These are phyloP conservation scores for Rhododendron griersonianum DNA, from an alignment of 148 eudicot species.

Conservation along the genomic window DNA sequence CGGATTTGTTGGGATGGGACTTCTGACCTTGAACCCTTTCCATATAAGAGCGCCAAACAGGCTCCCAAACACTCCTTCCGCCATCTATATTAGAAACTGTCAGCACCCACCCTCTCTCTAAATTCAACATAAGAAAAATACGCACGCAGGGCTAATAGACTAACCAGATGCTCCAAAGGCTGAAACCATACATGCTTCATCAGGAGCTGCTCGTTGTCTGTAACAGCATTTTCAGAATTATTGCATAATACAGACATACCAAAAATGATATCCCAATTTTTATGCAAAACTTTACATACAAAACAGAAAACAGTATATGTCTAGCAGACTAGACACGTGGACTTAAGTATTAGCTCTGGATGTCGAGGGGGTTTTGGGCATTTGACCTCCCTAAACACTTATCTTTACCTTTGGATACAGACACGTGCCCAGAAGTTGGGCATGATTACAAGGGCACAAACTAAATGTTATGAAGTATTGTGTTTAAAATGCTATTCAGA, in stretches of 20 bases:
- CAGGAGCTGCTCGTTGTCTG: slow-evolving; percentile 95
- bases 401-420: background rate
- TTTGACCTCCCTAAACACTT: background rate
- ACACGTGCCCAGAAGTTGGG: background rate
- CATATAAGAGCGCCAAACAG: slow-evolving; percentile 67
- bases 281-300: background rate
- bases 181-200: slow-evolving; percentile 89
- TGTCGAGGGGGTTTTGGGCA: background rate
- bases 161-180: slow-evolving; percentile 89
- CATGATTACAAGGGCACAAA: background rate
- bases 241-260: background rate
- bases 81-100: slow-evolving; percentile 45
- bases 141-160: slow-evolving; percentile 12
- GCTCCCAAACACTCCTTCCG: slow-evolving; percentile 72
- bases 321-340: background rate
- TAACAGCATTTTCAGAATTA: slow-evolving; percentile 17
- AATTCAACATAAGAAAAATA: slow-evolving; percentile 1
- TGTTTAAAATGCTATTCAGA: background rate
- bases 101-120: slow-evolving; percentile 1
- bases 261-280: background rate
- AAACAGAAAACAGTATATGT: background rate
- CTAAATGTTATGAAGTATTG: background rate
- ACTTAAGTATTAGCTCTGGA: background rate
- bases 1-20: slow-evolving; percentile 36
- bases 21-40: slow-evolving; percentile 67